Conservation (phyloP, 2,329 filamentous ascomycete species). For the Xylariaceae sp. region DNA sequence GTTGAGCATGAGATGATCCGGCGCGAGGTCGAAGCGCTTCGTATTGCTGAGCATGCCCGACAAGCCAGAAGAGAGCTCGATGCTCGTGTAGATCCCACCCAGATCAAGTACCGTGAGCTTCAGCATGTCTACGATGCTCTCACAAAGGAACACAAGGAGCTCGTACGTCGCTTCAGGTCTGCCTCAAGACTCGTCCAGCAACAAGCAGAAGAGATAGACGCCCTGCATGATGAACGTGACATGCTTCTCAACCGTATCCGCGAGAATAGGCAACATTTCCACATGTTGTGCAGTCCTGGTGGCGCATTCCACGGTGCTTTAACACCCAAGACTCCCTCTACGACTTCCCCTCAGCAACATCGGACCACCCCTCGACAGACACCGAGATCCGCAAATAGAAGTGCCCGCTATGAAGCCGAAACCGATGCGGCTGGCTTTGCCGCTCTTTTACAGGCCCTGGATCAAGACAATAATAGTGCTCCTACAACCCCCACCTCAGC, state of each 20-base stretch:
- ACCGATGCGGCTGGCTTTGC: conserved; percentile 72
- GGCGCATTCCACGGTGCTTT: conserved; percentile 69
- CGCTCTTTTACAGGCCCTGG: conserved; percentile 80
- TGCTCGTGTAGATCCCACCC: conserved; percentile 59
- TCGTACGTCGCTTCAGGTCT: conserved; percentile 70
- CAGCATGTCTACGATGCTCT: conserved; percentile 71
- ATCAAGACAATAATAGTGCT: conserved; percentile 76
- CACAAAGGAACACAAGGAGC: conserved; percentile 67
- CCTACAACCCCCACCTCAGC: conserved; percentile 70
- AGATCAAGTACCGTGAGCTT: conserved; percentile 65
- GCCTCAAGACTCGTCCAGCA: conserved; percentile 81
- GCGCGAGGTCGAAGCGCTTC: conserved; percentile 83
- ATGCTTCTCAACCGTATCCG: conserved; percentile 83
- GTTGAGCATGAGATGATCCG: conserved; percentile 94
- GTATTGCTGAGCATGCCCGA: conserved; percentile 73
- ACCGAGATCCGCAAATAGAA: conserved; percentile 49
- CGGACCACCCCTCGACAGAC: conserved; percentile 60
- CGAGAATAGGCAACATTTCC: conserved; percentile 88
- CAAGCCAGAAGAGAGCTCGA: conserved; percentile 63
- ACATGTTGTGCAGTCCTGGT: conserved; percentile 77
- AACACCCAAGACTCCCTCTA: conserved; percentile 60
- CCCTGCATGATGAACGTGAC: conserved; percentile 76
- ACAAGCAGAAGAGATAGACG: conserved; percentile 75
- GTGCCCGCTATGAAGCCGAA: conserved; percentile 52
- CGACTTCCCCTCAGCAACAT: conserved; percentile 53